Evolutionary conservation across 805 yeast species (phyloP).

Genomic region (Saturnispora hagleri): DNA sequence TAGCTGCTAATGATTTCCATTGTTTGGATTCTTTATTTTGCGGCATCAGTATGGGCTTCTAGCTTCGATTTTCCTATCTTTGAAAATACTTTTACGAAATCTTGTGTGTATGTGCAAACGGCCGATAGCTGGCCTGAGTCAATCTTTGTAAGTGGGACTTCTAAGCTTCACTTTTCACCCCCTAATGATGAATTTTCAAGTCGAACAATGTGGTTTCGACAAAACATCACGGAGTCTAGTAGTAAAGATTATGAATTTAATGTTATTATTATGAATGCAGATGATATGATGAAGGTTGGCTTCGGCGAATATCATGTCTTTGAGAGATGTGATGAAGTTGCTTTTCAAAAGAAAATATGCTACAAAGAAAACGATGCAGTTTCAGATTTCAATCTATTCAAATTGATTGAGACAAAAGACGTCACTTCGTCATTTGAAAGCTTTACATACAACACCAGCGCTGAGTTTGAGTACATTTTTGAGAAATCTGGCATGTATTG

Average conservation of each 20-base stretch:
- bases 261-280: background rate
- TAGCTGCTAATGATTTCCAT: too few relatives aligned
- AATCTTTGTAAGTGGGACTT: background rate
- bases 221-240: background rate
- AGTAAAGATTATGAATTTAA: background rate
- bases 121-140: background rate
- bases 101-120: background rate
- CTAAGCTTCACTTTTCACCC: background rate
- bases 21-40: too few relatives aligned
- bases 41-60: too few relatives aligned
- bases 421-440: constrained; percentile 16
- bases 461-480: constrained; percentile 13
- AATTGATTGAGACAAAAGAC: constrained; percentile 14
- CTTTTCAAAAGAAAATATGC: background rate
- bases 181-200: background rate
- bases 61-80: too few relatives aligned
- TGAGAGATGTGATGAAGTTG: background rate
- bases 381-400: constrained; percentile 10
- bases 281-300: background rate
- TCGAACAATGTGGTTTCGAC: background rate
- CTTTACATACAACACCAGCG: constrained; percentile 7
- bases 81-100: background rate
- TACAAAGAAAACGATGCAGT: background rate
- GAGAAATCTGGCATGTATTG: constrained; percentile 22
- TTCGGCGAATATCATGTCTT: background rate